phyloP scores from a whole-genome alignment of 441 rosid genomes.

The Caryocar brasiliense region DNA sequence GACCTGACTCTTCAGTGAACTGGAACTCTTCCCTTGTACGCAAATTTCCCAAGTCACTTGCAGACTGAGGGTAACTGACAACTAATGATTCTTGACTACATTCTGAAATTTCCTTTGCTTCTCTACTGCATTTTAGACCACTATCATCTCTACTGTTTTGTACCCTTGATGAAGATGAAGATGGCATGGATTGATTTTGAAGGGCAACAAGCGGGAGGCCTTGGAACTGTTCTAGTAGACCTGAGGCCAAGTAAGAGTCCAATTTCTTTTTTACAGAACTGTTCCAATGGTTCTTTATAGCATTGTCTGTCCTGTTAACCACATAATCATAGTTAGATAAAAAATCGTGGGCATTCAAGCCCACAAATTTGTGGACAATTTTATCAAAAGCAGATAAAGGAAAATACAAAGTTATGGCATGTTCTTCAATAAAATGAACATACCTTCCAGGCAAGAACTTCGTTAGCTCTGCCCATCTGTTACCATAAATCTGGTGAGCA shows the following conservation, averaged over 20 bases:
- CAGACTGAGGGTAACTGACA: constrained; percentile 56
- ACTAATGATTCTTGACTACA: constrained; percentile 72
- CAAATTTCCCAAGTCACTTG: constrained; percentile 42
- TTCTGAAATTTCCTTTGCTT: constrained; percentile 76
- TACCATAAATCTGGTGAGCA: constrained; percentile 92
- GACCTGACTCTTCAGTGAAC: constrained; percentile 33
- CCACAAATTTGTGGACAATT: too few species aligned
- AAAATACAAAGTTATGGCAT: neutral
- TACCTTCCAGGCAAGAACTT: constrained; percentile 99
- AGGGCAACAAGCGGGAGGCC: constrained; percentile 45
- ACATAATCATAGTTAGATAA: constrained; percentile 13
- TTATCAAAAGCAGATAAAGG: too few species aligned
- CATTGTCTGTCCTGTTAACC: constrained; percentile 86
- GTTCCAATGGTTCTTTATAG: constrained; percentile 99
- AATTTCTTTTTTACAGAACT: constrained; percentile 96
- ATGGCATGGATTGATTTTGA: constrained; percentile 46
- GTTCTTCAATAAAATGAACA: constrained; percentile 9
- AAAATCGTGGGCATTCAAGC: too few species aligned
- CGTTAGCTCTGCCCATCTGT: constrained; percentile 97
- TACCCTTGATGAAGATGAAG: constrained; percentile 56
- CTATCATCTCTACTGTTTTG: constrained; percentile 66
- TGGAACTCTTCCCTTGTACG: constrained; percentile 39
- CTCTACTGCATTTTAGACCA: constrained; percentile 38
- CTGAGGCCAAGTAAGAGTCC: constrained; percentile 85
- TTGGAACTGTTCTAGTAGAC: constrained; percentile 70